Evolutionary conservation across 768 basidiomycete species (phyloP).

Genomic region (Russula brevipes): DNA sequence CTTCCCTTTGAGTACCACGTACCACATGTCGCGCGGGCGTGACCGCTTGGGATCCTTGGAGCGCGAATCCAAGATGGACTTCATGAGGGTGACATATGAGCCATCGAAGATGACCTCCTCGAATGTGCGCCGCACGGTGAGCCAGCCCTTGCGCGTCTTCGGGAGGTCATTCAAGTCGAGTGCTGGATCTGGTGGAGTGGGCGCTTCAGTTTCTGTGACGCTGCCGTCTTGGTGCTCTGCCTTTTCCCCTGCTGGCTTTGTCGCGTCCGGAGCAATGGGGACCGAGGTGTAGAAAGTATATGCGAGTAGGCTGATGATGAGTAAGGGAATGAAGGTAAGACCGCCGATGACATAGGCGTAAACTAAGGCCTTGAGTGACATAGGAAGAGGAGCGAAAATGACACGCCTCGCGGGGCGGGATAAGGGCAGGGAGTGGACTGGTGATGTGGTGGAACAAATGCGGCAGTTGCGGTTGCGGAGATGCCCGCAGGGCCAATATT

Average conservation of each 20-base stretch:
- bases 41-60: constrained; percentile 81
- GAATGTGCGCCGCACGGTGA: constrained; percentile 76
- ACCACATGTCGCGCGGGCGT: constrained; percentile 90
- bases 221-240: constrained; percentile 26
- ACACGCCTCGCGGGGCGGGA: neutral
- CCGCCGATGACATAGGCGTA: constrained; percentile 90
- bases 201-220: constrained; percentile 30
- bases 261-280: constrained; percentile 54
- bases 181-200: constrained; percentile 25
- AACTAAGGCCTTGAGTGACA: constrained; percentile 66
- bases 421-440: neutral
- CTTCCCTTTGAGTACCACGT: constrained; percentile 84
- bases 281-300: constrained; percentile 78
- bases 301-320: constrained; percentile 53
- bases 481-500: no score
- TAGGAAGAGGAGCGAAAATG: constrained; percentile 30
- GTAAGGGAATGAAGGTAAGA: constrained; percentile 80
- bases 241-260: constrained; percentile 33
- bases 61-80: constrained; percentile 72
- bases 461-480: no score
- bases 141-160: constrained; percentile 71
- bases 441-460: neutral
- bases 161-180: constrained; percentile 51
- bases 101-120: constrained; percentile 58
- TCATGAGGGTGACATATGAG: constrained; percentile 74